phyloP scores from a whole-genome alignment of 495 filamentous ascomycete species.

The Penicillium manginii region DNA sequence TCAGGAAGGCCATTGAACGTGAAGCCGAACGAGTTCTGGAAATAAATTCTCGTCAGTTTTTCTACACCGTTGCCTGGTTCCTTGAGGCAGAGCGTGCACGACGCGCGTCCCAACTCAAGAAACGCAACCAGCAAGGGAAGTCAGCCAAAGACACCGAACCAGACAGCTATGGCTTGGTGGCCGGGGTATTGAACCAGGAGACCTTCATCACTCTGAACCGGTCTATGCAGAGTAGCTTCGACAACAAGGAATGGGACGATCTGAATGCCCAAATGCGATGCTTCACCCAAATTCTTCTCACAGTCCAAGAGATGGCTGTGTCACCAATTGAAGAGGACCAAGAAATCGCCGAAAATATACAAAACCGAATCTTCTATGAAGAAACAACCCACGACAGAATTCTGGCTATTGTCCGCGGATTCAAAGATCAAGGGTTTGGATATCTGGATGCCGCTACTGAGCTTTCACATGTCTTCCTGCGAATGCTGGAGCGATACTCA shows the following conservation, averaged over 20 bases:
- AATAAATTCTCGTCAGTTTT: slow-evolving; percentile 78
- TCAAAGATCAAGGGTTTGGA: slow-evolving; percentile 91
- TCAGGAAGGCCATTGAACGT: slow-evolving; percentile 87
- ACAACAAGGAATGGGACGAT: slow-evolving; percentile 84
- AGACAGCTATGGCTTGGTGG: slow-evolving; percentile 82
- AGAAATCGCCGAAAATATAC: slow-evolving; percentile 86
- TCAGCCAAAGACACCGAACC: slow-evolving; percentile 57
- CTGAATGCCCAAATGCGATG: slow-evolving; percentile 88
- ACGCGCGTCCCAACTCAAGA: slow-evolving; percentile 57
- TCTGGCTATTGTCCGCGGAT: slow-evolving; percentile 73
- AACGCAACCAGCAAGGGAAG: slow-evolving; percentile 39
- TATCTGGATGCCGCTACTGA: slow-evolving; percentile 94
- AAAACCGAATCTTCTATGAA: slow-evolving; percentile 97
- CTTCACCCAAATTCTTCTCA: slow-evolving; percentile 78
- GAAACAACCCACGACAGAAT: slow-evolving; percentile 90
- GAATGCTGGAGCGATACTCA: slow-evolving; percentile 90
- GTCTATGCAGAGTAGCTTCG: slow-evolving; percentile 74
- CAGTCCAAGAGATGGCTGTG: slow-evolving; percentile 90
- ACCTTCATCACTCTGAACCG: slow-evolving; percentile 87
- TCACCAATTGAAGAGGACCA: slow-evolving; percentile 89
- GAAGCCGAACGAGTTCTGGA: slow-evolving; percentile 83
- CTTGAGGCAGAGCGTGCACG: slow-evolving; percentile 84
- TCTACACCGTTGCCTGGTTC: slow-evolving; percentile 94
- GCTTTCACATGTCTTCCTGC: slow-evolving; percentile 85
- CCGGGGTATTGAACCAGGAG: slow-evolving; percentile 87